These are phyloP conservation scores for Neonothopanus nambi DNA, from an alignment of 1,284 basidiomycete species.

Conservation along the genomic window DNA sequence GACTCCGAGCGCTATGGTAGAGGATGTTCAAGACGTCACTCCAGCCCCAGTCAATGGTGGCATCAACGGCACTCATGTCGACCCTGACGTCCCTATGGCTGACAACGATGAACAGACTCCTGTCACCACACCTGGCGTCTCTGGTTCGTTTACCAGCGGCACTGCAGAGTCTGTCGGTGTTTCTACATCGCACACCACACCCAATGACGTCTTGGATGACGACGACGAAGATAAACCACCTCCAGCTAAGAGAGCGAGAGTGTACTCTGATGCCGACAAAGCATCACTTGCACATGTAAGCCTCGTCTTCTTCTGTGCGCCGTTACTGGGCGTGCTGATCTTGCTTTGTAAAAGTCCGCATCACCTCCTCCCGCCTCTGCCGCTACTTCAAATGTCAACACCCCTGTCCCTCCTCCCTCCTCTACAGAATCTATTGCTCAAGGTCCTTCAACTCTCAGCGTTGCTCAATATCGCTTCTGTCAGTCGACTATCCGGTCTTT, in stretches of 20 bases:
- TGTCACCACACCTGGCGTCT: slow-evolving; percentile 37
- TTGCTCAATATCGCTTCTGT: slow-evolving; percentile 81
- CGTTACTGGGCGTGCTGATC: slow-evolving; percentile 53
- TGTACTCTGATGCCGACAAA: slow-evolving; percentile 53
- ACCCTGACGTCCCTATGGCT: slow-evolving; percentile 54
- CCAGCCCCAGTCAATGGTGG: slow-evolving; percentile 11
- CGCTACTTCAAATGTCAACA: slow-evolving; percentile 33
- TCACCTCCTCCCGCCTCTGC: slow-evolving; percentile 60
- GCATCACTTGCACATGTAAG: slow-evolving; percentile 65
- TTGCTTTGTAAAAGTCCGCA: slow-evolving; percentile 59
- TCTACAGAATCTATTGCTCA: slow-evolving; percentile 19
- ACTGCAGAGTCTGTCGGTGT: slow-evolving; percentile 42
- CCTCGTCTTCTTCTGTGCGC: slow-evolving; percentile 41
- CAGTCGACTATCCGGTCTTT: slow-evolving; percentile 78
- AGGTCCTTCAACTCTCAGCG: slow-evolving; percentile 47
- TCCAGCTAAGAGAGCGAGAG: slow-evolving; percentile 58
- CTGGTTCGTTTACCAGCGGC: slow-evolving; percentile 38
- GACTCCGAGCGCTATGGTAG: neutral
- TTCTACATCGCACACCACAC: slow-evolving; percentile 45
- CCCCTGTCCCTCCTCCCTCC: slow-evolving; percentile 37
- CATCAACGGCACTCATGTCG: slow-evolving; percentile 20
- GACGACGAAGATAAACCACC: slow-evolving; percentile 63
- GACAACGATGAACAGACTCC: slow-evolving; percentile 41
- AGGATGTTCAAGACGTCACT: slow-evolving; percentile 29
- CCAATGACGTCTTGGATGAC: slow-evolving; percentile 30